phyloP scores from a whole-genome alignment of 768 basidiomycete genomes.

The Russula lepida region DNA sequence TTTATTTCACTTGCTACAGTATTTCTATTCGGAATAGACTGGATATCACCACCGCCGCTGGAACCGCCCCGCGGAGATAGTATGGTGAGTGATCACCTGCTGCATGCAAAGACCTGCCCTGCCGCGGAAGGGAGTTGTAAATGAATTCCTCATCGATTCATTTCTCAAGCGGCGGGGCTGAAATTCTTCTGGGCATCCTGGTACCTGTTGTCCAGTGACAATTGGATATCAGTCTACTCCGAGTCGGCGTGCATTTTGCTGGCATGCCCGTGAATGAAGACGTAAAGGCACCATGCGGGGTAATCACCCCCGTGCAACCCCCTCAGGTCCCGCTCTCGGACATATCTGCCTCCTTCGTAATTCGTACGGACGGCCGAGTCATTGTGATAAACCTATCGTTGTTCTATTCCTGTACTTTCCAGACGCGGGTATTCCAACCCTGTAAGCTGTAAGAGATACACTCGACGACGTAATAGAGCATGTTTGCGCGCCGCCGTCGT shows the following conservation, averaged over 20 bases:
- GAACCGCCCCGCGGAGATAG: constrained; percentile 2
- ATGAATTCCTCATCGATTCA: background rate
- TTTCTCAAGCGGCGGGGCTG: background rate
- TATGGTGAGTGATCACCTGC: background rate
- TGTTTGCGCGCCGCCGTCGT: too few relatives aligned
- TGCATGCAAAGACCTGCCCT: background rate
- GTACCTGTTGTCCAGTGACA: background rate
- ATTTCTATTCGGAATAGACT: background rate
- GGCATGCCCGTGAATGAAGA: background rate
- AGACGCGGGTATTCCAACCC: too few relatives aligned
- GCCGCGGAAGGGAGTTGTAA: background rate
- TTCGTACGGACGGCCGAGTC: too few relatives aligned
- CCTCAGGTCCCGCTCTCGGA: background rate
- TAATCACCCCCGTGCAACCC: too few relatives aligned
- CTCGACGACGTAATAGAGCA: too few relatives aligned
- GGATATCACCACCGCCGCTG: background rate
- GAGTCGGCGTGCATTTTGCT: background rate
- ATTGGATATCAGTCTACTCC: too few relatives aligned
- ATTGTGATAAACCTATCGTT: too few relatives aligned
- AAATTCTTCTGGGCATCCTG: too few relatives aligned
- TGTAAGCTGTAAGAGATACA: too few relatives aligned
- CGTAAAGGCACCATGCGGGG: too few relatives aligned
- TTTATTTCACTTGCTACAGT: constrained; percentile 1
- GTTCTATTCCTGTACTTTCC: too few relatives aligned
- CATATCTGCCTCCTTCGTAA: too few relatives aligned